Evolutionary conservation across 2,329 filamentous ascomycete genomes (phyloP), one percentile per base, ranked within the genome.

Genomic region (Colletotrichum sp.): DNA sequence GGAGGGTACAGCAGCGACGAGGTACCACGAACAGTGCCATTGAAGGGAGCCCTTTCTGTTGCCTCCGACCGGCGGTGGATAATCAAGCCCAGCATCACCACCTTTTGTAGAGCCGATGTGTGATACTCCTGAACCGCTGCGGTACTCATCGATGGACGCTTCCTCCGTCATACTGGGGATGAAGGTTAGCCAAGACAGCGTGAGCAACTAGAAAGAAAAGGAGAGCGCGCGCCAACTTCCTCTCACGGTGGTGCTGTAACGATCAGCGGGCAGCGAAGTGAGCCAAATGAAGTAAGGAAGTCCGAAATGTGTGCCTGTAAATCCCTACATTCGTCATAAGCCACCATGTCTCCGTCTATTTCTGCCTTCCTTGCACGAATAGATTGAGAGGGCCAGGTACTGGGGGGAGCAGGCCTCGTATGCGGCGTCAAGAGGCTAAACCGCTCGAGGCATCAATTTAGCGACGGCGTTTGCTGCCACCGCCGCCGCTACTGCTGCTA

Each of bases 341-440:
- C 48, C 34, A 24, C 60, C 34, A 66, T 39, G 24, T 55, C 65
- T 39, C 32, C 32, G 34, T 68, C 30, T 59, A 59, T 59, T 28
- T 34, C 26, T 59, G 69, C 62, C 48, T 24, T 75, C 55, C 69
- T 59, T 72, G 69, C 57, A 63, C 69, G 57, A 39, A 75, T 32
- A 55, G 34, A 66, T 74, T 57, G 36, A 18, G 32, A 62, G 60
- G 30, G 32, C 60, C 15, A 57, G 39, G 55, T n/a, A 13, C 69
- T 24, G 39, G 73, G 69, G 44, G 63, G 24, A 22, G 70, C 59
- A 30, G 44, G 55, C 32, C 63, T 68, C 48, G 55, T 66, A 66
- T 48, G 72, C 48, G 48, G 32, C 48, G 59, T 48, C 26, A 28
- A 71, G 55, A 60, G 68, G 28, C 62, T 63, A 75, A 75, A 60